phyloP scores from a whole-genome alignment of 192 early-diverging fungal species.

The Endogone sp. region DNA sequence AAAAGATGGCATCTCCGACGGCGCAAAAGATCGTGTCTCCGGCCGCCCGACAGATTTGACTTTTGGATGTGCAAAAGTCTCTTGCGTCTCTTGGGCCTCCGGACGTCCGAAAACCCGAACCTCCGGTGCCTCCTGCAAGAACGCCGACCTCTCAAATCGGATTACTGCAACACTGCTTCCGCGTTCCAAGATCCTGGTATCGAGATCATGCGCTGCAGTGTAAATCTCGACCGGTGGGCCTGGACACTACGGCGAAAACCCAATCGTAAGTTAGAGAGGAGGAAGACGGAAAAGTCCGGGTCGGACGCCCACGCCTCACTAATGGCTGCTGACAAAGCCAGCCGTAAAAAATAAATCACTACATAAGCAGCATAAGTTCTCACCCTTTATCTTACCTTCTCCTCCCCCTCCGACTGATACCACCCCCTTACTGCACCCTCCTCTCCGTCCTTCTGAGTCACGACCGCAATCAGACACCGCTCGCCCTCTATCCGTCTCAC shows the following conservation, averaged over 20 bases:
- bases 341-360: too few relatives aligned
- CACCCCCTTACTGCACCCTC: neutral
- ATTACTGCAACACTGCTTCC: neutral
- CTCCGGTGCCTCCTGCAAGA: neutral
- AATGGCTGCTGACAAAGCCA: too few relatives aligned
- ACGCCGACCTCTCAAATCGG: neutral
- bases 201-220: neutral
- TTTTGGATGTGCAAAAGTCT: too few relatives aligned
- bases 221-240: neutral
- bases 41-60: neutral
- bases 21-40: neutral
- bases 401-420: neutral
- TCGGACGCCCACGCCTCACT: neutral
- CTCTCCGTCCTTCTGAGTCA: neutral
- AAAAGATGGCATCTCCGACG: neutral
- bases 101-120: neutral
- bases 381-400: neutral
- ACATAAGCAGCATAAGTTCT: too few relatives aligned
- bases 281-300: neutral
- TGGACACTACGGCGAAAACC: neutral
- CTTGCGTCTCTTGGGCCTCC: too few relatives aligned
- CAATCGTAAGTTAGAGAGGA: neutral
- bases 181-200: neutral
- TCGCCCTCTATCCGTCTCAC: neutral
- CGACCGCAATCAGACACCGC: neutral